These are phyloP conservation scores for Apiospora phragmitis DNA, from an alignment of 2,329 filamentous ascomycete species.

Conservation along the genomic window DNA sequence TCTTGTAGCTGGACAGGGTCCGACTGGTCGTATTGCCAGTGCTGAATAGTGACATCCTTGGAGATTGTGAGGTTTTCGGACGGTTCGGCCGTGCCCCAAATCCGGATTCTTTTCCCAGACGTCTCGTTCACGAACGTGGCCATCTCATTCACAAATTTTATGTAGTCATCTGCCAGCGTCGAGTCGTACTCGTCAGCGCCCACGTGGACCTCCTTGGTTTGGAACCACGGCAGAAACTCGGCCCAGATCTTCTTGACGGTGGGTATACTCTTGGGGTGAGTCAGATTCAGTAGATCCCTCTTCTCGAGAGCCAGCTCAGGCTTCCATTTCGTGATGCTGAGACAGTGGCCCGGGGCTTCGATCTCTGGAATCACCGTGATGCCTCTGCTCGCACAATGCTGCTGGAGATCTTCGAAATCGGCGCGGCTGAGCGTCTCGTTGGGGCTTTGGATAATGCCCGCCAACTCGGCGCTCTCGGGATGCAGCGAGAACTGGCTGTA, in stretches of 20 bases:
- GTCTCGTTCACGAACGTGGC: constrained; percentile 38
- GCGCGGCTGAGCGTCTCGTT: constrained; percentile 47
- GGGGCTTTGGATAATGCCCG: constrained; percentile 42
- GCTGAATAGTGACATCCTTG: constrained; percentile 42
- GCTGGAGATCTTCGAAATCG: constrained; percentile 50
- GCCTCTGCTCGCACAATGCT: constrained; percentile 49
- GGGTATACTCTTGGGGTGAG: constrained; percentile 53
- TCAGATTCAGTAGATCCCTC: constrained; percentile 51
- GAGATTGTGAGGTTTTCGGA: constrained; percentile 38
- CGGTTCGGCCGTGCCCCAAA: constrained; percentile 54
- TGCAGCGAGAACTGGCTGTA: constrained; percentile 45
- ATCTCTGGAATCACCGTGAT: constrained; percentile 57
- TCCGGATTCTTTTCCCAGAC: constrained; percentile 45
- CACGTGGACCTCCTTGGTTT: constrained; percentile 54
- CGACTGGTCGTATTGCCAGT: constrained; percentile 50
- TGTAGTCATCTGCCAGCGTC: constrained; percentile 48
- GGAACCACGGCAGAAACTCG: constrained; percentile 55
- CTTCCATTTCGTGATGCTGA: constrained; percentile 57
- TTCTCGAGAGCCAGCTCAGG: constrained; percentile 48
- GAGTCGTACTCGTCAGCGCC: constrained; percentile 55
- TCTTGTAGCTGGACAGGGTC: constrained; percentile 41
- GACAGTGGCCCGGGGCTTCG: constrained; percentile 53
- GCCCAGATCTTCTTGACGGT: constrained; percentile 52
- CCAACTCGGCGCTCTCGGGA: constrained; percentile 34
- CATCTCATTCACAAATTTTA: constrained; percentile 52